Conservation (phyloP, 495 filamentous ascomycete species). For the Cercophora sp. region DNA sequence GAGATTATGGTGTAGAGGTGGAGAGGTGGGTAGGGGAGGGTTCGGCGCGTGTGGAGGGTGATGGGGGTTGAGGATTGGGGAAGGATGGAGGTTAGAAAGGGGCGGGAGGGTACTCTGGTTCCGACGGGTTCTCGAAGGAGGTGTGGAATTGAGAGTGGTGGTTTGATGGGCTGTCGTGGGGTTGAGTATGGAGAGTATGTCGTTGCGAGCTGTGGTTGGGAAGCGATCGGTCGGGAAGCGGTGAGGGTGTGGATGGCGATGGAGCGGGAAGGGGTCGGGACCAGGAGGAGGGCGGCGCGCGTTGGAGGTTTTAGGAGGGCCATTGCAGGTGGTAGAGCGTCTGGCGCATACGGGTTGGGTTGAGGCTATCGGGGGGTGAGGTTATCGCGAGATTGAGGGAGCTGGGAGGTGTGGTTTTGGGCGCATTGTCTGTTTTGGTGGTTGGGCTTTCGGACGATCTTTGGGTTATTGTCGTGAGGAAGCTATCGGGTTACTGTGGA, state of each 20-base stretch:
- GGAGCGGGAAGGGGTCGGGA: no score
- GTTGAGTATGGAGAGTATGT: no score
- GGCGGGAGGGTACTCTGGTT: constrained; percentile 1
- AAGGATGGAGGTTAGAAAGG: constrained; percentile 20
- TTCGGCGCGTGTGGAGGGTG: constrained; percentile 66
- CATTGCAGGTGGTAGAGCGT: no score
- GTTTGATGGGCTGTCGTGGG: not conserved
- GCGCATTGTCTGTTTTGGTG: not conserved
- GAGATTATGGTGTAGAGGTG: constrained; percentile 77
- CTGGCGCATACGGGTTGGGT: no score
- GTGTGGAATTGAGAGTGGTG: not conserved
- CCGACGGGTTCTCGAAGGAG: no score
- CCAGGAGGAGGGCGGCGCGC: no score
- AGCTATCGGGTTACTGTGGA: not conserved
- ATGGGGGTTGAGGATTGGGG: constrained; percentile 9
- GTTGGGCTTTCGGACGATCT: not conserved
- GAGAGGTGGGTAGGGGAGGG: constrained; percentile 69
- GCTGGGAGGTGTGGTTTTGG: not conserved
- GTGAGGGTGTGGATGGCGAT: no score
- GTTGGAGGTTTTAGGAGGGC: no score
- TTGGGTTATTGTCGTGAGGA: not conserved
- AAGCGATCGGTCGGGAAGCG: no score
- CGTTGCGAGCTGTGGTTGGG: no score
- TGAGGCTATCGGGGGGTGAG: no score
- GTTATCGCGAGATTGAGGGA: no score